phyloP scores from a whole-genome alignment of 129 eudicot genomes.

The Centrapalus pauciflorus region DNA sequence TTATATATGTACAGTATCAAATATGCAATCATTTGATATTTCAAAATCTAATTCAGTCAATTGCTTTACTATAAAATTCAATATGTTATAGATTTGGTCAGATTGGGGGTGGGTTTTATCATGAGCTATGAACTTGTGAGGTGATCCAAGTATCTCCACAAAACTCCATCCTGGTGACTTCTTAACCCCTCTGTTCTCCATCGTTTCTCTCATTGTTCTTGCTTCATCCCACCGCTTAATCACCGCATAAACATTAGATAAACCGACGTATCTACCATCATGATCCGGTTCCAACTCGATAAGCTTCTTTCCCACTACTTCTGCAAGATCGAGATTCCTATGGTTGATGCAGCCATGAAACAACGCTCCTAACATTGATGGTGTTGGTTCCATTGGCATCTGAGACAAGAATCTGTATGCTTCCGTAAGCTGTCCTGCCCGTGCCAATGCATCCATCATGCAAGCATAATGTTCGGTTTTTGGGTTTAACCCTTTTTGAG shows the following conservation, averaged over 20 bases:
- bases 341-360: slow-evolving; percentile 84
- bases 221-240: slow-evolving; percentile 77
- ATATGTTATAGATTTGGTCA: slow-evolving; percentile 49
- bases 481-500: slow-evolving; percentile 39
- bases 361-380: slow-evolving; percentile 80
- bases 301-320: slow-evolving; percentile 67
- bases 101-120: slow-evolving; percentile 70
- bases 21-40: slow-evolving; percentile 18
- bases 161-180: slow-evolving; percentile 79
- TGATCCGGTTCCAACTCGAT: slow-evolving; percentile 74
- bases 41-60: slow-evolving; percentile 35
- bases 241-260: slow-evolving; percentile 83
- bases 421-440: slow-evolving; percentile 65
- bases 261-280: slow-evolving; percentile 91
- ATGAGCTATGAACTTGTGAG: slow-evolving; percentile 79
- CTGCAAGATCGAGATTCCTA: slow-evolving; percentile 69
- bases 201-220: slow-evolving; percentile 59
- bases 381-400: slow-evolving; percentile 64
- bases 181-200: slow-evolving; percentile 86
- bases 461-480: slow-evolving; percentile 86
- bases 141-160: slow-evolving; percentile 64
- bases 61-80: slow-evolving; percentile 38
- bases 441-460: slow-evolving; percentile 81
- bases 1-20: slow-evolving; percentile 29
- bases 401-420: slow-evolving; percentile 56